Conservation (phyloP, 306 rosid species). For the Prunus salicina region DNA sequence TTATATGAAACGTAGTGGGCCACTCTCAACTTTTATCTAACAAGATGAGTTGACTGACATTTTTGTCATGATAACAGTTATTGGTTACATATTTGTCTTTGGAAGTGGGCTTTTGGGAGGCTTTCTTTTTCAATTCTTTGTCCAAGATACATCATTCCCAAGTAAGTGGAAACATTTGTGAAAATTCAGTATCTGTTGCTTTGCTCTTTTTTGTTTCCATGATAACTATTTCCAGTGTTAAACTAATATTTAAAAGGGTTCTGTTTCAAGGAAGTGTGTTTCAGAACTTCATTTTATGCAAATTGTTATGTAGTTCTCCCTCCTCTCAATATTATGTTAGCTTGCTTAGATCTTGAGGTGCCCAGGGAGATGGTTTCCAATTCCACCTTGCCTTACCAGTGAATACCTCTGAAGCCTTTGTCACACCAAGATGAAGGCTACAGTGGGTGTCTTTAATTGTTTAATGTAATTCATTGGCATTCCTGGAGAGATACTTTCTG, state of each 20-base stretch:
- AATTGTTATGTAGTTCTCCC: too few species aligned
- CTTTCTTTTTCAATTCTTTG: slow-evolving; percentile 70
- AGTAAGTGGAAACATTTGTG: slow-evolving; percentile 51
- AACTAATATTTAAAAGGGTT: background rate
- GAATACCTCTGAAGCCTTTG: too few species aligned
- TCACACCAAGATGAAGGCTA: too few species aligned
- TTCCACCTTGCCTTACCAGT: too few species aligned
- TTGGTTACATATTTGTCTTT: slow-evolving; percentile 72
- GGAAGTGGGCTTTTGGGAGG: slow-evolving; percentile 83
- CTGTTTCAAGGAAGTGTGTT: too few species aligned
- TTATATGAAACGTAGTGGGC: background rate
- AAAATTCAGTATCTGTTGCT: background rate
- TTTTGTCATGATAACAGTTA: slow-evolving; percentile 38
- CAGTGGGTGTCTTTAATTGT: too few species aligned
- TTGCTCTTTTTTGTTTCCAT: background rate
- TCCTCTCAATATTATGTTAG: too few species aligned
- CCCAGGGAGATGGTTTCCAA: too few species aligned
- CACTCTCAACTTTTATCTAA: slow-evolving; percentile 5
- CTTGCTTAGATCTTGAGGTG: too few species aligned
- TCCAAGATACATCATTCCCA: slow-evolving; percentile 69
- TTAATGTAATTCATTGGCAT: too few species aligned
- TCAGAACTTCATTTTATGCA: too few species aligned
- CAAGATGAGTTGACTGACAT: slow-evolving; percentile 21
- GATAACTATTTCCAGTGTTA: slow-evolving; percentile 8
- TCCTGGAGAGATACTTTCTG: too few species aligned